phyloP scores from a whole-genome alignment of 2,329 filamentous ascomycete species.

The Scytalidium sp. region DNA sequence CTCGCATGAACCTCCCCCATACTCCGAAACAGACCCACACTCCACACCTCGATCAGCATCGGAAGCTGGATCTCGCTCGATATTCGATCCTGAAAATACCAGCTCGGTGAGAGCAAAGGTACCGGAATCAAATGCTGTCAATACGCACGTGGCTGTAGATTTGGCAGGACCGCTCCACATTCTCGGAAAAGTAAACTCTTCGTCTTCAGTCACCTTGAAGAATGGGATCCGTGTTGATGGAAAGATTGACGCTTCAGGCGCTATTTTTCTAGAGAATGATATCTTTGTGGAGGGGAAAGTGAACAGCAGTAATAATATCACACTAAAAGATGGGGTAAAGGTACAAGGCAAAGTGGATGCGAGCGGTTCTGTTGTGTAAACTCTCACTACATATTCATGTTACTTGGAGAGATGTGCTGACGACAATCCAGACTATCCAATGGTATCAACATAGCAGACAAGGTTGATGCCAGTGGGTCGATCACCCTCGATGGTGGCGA shows the following conservation, averaged over 20 bases:
- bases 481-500: slow-evolving; percentile 10
- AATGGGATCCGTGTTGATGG: slow-evolving; percentile 7
- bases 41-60: background rate
- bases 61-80: background rate
- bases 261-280: slow-evolving; percentile 12
- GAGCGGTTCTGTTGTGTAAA: background rate
- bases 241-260: slow-evolving; percentile 6
- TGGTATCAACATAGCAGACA: slow-evolving; percentile 1
- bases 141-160: slow-evolving; percentile 7
- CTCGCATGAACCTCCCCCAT: background rate
- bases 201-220: slow-evolving; percentile 7
- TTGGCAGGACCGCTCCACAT: slow-evolving; percentile 16
- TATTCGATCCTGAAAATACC: too few species aligned
- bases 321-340: slow-evolving; percentile 8
- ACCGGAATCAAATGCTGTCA: slow-evolving; percentile 14
- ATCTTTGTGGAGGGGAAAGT: slow-evolving; percentile 17
- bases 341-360: slow-evolving; percentile 14
- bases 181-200: slow-evolving; percentile 12
- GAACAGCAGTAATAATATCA: slow-evolving; percentile 3
- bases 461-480: slow-evolving; percentile 12
- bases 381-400: background rate
- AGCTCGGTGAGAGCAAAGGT: background rate
- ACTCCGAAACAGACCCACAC: background rate
- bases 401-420: background rate
- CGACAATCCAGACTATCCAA: background rate